Evolutionary conservation across 306 rosid genomes (phyloP).

Genomic region (Casuarina glauca): DNA sequence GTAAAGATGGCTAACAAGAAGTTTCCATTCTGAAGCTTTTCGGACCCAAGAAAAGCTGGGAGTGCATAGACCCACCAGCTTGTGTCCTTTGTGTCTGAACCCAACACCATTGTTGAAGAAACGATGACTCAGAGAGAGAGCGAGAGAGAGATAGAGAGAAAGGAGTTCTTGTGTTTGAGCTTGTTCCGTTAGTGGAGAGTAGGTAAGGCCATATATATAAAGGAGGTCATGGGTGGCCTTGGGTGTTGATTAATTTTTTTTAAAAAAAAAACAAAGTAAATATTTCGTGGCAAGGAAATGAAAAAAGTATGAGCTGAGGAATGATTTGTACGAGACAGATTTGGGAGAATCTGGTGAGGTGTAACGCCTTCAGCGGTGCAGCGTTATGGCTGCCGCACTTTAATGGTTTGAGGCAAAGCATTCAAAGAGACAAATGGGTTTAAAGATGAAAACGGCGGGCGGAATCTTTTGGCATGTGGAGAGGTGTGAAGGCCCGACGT

Average conservation of each 20-base stretch:
- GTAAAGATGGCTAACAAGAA: slow-evolving; percentile 22
- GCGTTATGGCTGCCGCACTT: neutral
- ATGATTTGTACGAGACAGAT: no score
- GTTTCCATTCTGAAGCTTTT: slow-evolving; percentile 17
- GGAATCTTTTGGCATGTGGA: neutral
- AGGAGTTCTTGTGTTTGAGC: neutral
- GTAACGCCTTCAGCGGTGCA: no score
- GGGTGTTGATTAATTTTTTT: neutral
- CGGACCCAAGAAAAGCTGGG: slow-evolving; percentile 38
- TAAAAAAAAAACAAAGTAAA: neutral
- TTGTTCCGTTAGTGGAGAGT: neutral
- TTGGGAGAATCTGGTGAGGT: neutral
- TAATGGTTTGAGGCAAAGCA: neutral
- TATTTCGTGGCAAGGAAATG: neutral
- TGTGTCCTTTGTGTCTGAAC: slow-evolving; percentile 17
- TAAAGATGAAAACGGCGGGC: slow-evolving; percentile 2
- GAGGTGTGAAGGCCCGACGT: neutral
- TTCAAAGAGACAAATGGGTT: slow-evolving; percentile 7
- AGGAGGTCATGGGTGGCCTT: neutral
- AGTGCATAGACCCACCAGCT: slow-evolving; percentile 49
- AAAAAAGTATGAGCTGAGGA: neutral
- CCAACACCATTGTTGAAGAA: slow-evolving; percentile 3
- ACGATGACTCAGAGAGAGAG: neutral
- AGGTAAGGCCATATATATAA: neutral
- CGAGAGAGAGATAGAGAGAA: neutral